These are phyloP conservation scores for Xylaria multiplex DNA, from an alignment of 2,329 filamentous ascomycete genomes.

Conservation along the genomic window DNA sequence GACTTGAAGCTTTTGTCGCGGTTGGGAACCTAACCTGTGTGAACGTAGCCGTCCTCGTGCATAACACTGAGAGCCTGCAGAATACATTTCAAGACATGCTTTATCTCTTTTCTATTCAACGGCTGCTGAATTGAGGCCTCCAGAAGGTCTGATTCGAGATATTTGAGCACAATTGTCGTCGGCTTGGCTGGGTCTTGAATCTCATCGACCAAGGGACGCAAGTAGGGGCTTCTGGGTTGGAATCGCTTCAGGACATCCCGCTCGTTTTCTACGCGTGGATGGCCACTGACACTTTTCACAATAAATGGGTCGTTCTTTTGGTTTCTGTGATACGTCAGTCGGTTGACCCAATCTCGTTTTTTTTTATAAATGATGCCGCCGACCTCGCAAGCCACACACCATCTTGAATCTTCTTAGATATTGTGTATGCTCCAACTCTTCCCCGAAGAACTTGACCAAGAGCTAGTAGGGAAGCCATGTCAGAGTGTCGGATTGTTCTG, in stretches of 20 bases:
- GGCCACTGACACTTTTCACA: slow-evolving; percentile 6
- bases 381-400: slow-evolving; percentile 14
- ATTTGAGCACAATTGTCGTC: background rate
- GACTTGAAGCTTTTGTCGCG: background rate
- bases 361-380: background rate
- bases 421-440: slow-evolving; percentile 10
- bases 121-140: background rate
- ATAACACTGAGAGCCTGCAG: slow-evolving; percentile 3
- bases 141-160: background rate
- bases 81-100: background rate
- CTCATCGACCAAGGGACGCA: slow-evolving; percentile 5
- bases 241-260: slow-evolving; percentile 8
- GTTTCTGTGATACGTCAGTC: background rate
- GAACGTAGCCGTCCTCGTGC: slow-evolving; percentile 2
- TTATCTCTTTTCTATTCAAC: background rate
- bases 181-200: slow-evolving; percentile 15
- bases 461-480: background rate
- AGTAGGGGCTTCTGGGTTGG: slow-evolving; percentile 1
- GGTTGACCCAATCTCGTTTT: background rate
- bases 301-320: background rate
- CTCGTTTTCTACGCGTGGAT: slow-evolving; percentile 11
- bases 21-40: background rate
- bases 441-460: slow-evolving; percentile 8
- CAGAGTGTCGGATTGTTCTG: background rate
- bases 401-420: slow-evolving; percentile 12